A percentile compares a stretch with the other conserved stretches of the same genome.
phyloP scores from a whole-genome alignment of 805 yeast species.

The Ogataea chonburiensis region DNA sequence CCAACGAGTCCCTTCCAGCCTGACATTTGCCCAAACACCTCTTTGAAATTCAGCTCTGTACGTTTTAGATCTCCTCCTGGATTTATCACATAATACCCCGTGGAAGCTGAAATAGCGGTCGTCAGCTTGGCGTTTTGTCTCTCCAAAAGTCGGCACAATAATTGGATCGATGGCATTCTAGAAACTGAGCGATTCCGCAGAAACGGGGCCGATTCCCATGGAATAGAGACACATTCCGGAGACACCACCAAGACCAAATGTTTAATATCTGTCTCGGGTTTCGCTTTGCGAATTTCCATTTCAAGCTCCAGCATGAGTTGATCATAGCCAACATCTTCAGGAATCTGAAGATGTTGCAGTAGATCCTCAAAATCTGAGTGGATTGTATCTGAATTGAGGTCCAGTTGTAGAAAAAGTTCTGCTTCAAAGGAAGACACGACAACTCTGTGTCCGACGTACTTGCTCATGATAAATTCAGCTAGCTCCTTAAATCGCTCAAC shows the following conservation, averaged over 20 bases:
- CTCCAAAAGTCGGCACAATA: conserved; percentile 41
- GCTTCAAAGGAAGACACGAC: conserved; percentile 1
- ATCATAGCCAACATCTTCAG: conserved; percentile 63
- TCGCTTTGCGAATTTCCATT: conserved; percentile 40
- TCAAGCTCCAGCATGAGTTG: conserved; percentile 52
- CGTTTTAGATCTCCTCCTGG: conserved; percentile 75
- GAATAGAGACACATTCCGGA: conserved; percentile 62
- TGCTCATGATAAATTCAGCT: conserved; percentile 41
- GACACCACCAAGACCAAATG: conserved; percentile 76
- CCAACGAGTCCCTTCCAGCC: conserved; percentile 59
- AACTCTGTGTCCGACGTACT: conserved; percentile 23
- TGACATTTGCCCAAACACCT: conserved; percentile 37
- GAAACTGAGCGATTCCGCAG: conserved; percentile 58
- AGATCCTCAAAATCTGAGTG: conserved; percentile 54
- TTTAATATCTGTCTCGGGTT: neutral
- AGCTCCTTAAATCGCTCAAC: conserved; percentile 36
- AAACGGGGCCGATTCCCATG: conserved; percentile 84
- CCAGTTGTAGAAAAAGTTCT: conserved; percentile 50
- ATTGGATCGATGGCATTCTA: conserved; percentile 66
- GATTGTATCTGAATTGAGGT: conserved; percentile 34
- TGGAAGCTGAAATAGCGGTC: conserved; percentile 22
- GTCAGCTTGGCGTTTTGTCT: conserved; percentile 17
- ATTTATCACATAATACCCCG: conserved; percentile 68
- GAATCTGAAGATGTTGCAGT: conserved; percentile 60
- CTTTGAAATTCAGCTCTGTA: conserved; percentile 60